Evolutionary conservation across 495 filamentous ascomycete species (phyloP).

Genomic region (Echria macrotheca): DNA sequence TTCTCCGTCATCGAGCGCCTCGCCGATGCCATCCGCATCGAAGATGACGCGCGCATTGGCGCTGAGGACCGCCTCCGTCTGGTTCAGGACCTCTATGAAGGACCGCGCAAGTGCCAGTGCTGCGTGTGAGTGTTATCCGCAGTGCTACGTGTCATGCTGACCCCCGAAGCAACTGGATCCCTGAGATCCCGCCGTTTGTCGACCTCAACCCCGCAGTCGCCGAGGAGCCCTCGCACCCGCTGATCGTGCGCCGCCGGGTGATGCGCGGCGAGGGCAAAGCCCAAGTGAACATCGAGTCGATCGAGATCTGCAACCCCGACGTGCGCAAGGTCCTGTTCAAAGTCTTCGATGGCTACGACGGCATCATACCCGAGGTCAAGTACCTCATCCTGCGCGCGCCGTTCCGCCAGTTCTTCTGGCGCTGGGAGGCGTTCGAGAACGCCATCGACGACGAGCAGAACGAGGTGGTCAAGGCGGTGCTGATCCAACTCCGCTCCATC

Average conservation of each 20-base stretch:
- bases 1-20: slow-evolving; percentile 21
- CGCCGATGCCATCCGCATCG: slow-evolving; percentile 19
- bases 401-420: slow-evolving; percentile 23
- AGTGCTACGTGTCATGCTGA: too few relatives aligned
- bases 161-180: slow-evolving; percentile 32
- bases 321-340: slow-evolving; percentile 58
- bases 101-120: slow-evolving; percentile 23
- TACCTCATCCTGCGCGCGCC: slow-evolving; percentile 23
- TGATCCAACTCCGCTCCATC: slow-evolving; percentile 17
- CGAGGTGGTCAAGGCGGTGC: slow-evolving; percentile 14
- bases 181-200: slow-evolving; percentile 19
- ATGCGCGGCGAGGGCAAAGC: slow-evolving; percentile 8
- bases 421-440: slow-evolving; percentile 19
- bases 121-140: too few relatives aligned
- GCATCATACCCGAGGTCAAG: slow-evolving; percentile 50
- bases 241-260: slow-evolving; percentile 17
- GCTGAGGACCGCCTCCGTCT: slow-evolving; percentile 16
- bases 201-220: slow-evolving; percentile 8
- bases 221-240: slow-evolving; percentile 10
- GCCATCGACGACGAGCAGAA: slow-evolving; percentile 15
- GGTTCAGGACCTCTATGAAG: slow-evolving; percentile 26
- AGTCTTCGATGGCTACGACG: slow-evolving; percentile 54
- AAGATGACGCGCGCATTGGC: slow-evolving; percentile 11
- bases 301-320: slow-evolving; percentile 39
- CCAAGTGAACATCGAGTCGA: slow-evolving; percentile 14